Evolutionary conservation across 1,284 basidiomycete genomes (phyloP).

Genomic region (Porogramme epimiltina): DNA sequence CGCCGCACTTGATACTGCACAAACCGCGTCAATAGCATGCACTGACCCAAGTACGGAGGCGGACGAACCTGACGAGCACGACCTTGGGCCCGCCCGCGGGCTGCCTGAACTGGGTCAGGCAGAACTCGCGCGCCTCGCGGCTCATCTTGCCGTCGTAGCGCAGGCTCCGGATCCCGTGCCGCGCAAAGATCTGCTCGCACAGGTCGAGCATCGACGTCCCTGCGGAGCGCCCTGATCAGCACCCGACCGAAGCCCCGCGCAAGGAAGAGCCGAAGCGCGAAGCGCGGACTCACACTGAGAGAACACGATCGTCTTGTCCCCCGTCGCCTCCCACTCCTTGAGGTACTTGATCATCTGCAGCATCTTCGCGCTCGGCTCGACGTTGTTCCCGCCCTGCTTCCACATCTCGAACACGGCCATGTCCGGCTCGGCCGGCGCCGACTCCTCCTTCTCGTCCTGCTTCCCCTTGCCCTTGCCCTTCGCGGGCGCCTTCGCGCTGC

Average conservation of each 20-base stretch:
- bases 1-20: conserved; percentile 62
- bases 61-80: conserved; percentile 58
- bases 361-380: conserved; percentile 74
- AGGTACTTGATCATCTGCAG: conserved; percentile 52
- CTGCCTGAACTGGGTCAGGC: conserved; percentile 52
- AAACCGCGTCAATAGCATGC: neutral
- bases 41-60: neutral
- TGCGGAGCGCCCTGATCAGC: conserved; percentile 52
- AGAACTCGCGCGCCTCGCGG: conserved; percentile 48
- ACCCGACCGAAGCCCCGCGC: neutral
- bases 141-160: conserved; percentile 71
- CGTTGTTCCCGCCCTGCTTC: conserved; percentile 54
- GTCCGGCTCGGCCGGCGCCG: conserved; percentile 35
- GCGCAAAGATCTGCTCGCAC: conserved; percentile 55
- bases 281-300: conserved; percentile 57
- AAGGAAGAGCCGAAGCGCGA: neutral
- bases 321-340: conserved; percentile 58
- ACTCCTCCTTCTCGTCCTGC: conserved; percentile 2
- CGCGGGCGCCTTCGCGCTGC: conserved; percentile 4
- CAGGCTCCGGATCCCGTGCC: conserved; percentile 58
- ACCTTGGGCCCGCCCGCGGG: conserved; percentile 55
- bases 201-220: conserved; percentile 76
- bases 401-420: conserved; percentile 50
- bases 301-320: conserved; percentile 71
- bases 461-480: conserved; percentile 8